Conservation (phyloP, 148 eudicot genomes). For the Chenopodium quinoa region DNA sequence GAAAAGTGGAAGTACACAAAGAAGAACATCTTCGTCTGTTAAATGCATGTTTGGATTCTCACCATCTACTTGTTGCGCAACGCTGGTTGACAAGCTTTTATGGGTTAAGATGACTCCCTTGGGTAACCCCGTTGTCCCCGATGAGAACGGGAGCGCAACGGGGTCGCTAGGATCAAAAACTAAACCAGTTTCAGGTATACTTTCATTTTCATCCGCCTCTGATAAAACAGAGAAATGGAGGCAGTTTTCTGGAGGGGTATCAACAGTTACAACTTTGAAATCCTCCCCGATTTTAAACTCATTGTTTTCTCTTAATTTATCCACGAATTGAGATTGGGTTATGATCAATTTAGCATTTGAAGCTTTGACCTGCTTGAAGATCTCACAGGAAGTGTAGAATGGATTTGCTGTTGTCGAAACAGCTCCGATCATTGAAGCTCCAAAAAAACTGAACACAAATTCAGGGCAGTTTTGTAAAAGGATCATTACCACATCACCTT, state of each 20-base stretch:
- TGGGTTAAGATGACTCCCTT: slow-evolving; percentile 89
- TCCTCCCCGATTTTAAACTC: slow-evolving; percentile 39
- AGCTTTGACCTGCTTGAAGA: slow-evolving; percentile 50
- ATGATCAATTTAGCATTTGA: slow-evolving; percentile 53
- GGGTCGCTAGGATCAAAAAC: slow-evolving; percentile 52
- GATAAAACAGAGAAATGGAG: slow-evolving; percentile 48
- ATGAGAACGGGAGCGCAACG: slow-evolving; percentile 81
- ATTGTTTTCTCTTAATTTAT: slow-evolving; percentile 39
- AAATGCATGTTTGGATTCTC: slow-evolving; percentile 73
- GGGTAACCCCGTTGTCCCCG: slow-evolving; percentile 87
- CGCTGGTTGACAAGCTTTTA: slow-evolving; percentile 69
- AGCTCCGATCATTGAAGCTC: slow-evolving; percentile 78
- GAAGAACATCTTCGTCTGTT: slow-evolving; percentile 55
- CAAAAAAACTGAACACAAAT: slow-evolving; percentile 68
- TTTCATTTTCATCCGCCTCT: slow-evolving; percentile 31
- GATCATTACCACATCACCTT: slow-evolving; percentile 66
- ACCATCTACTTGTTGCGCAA: slow-evolving; percentile 88
- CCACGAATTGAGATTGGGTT: slow-evolving; percentile 61
- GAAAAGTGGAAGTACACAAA: slow-evolving; percentile 75
- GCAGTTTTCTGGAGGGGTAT: slow-evolving; percentile 46
- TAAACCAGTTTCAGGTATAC: slow-evolving; percentile 23
- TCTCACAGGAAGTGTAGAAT: slow-evolving; percentile 57
- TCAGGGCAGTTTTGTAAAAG: slow-evolving; percentile 71
- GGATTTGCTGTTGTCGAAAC: slow-evolving; percentile 73
- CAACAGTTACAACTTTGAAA: slow-evolving; percentile 51